Percentiles rank a stretch among this genome's conserved stretches.
phyloP scores from a whole-genome alignment of 257 asterid species.

The Nicotiana knightiana region DNA sequence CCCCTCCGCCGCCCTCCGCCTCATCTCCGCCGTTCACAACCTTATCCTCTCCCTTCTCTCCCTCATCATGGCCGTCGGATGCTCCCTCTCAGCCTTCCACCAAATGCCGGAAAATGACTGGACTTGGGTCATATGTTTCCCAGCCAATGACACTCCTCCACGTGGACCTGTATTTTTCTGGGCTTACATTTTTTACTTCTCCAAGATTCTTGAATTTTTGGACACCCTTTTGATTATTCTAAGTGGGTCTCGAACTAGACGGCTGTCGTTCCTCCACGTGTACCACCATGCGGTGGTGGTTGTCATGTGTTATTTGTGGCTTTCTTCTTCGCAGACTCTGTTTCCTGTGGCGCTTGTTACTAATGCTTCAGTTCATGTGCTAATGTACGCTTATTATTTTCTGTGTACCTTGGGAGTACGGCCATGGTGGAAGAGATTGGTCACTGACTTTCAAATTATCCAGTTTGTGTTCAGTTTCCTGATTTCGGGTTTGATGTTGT shows the following conservation, averaged over 20 bases:
- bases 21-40: constrained; percentile 68
- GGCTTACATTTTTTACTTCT: constrained; percentile 83
- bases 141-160: constrained; percentile 43
- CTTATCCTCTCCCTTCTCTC: constrained; percentile 70
- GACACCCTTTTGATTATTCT: constrained; percentile 64
- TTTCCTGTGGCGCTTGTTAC: constrained; percentile 89
- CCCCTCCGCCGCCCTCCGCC: constrained; percentile 52
- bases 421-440: constrained; percentile 84
- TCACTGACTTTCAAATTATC: constrained; percentile 69
- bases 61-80: constrained; percentile 62
- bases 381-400: constrained; percentile 82
- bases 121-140: constrained; percentile 82
- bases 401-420: constrained; percentile 57
- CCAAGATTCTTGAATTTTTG: constrained; percentile 72
- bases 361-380: constrained; percentile 81
- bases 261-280: constrained; percentile 89
- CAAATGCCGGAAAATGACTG: constrained; percentile 46
- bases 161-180: constrained; percentile 78
- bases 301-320: constrained; percentile 77
- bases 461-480: constrained; percentile 76
- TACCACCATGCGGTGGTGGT: constrained; percentile 89
- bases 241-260: constrained; percentile 39
- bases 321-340: constrained; percentile 61
- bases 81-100: constrained; percentile 61
- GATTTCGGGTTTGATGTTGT: constrained; percentile 73